Conservation (phyloP, 805 yeast genomes). For the Candida loeiensis region DNA sequence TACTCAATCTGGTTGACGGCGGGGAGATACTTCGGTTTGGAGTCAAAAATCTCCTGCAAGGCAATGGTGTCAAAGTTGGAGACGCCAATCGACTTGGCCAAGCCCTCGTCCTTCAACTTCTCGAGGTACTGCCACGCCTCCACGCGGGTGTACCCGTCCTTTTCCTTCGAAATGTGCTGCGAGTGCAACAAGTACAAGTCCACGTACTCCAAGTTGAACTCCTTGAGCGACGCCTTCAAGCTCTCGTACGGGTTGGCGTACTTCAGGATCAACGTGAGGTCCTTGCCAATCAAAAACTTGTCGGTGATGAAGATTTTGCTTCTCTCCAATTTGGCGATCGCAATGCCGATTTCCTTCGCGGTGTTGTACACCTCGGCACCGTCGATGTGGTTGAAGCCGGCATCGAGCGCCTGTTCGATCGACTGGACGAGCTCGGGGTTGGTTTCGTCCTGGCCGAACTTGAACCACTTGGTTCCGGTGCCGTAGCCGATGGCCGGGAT, state of each 20-base stretch:
- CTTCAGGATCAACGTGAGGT: slow-evolving; percentile 1
- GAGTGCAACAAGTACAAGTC: slow-evolving; percentile 52
- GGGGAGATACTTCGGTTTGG: slow-evolving; percentile 61
- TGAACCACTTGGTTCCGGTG: slow-evolving; percentile 41
- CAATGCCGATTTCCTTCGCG: slow-evolving; percentile 53
- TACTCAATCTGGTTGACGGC: slow-evolving; percentile 85
- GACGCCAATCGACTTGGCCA: slow-evolving; percentile 74
- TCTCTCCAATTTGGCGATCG: slow-evolving; percentile 38
- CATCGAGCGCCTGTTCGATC: slow-evolving; percentile 43
- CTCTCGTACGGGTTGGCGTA: slow-evolving; percentile 37
- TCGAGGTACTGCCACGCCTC: slow-evolving; percentile 74
- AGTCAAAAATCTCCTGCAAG: slow-evolving; percentile 66
- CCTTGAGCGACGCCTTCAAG: slow-evolving; percentile 35
- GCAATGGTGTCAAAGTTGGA: slow-evolving; percentile 73
- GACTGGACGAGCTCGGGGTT: slow-evolving; percentile 40
- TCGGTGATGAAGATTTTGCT: slow-evolving; percentile 55
- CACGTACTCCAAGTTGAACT: slow-evolving; percentile 42
- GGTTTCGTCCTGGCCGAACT: slow-evolving; percentile 21
- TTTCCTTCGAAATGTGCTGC: slow-evolving; percentile 33
- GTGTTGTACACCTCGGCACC: slow-evolving; percentile 64
- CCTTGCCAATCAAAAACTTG: slow-evolving; percentile 39
- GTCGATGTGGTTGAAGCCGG: slow-evolving; percentile 59
- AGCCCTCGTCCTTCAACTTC: slow-evolving; percentile 56
- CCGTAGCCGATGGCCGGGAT: slow-evolving; percentile 48
- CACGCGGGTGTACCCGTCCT: slow-evolving; percentile 35